Evolutionary conservation across 176 grass and related monocot genomes (phyloP).

Genomic region (Phragmites australis): DNA sequence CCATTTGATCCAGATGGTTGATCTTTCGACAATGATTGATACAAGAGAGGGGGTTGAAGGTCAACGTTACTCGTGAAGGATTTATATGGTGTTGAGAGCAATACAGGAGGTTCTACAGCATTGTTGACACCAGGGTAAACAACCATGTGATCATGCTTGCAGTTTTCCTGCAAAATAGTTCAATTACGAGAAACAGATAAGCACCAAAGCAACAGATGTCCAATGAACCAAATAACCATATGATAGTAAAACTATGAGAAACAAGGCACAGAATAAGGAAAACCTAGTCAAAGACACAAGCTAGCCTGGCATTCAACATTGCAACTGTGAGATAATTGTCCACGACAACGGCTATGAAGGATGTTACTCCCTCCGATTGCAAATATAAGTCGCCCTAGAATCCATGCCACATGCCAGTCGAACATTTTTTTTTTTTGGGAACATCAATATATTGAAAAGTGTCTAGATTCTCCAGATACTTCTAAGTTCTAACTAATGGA

Average conservation of each 20-base stretch:
- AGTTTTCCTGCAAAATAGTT: constrained; percentile 41
- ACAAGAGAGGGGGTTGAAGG: constrained; percentile 12
- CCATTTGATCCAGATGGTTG: constrained; percentile 37
- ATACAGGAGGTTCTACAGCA: constrained; percentile 28
- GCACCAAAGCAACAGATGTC: not conserved
- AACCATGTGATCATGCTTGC: constrained; percentile 15
- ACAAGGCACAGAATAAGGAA: not conserved
- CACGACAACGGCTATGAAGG: not conserved
- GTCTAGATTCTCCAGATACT: not conserved
- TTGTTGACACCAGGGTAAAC: constrained; percentile 18
- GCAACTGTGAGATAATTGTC: not conserved
- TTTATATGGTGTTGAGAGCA: constrained; percentile 25
- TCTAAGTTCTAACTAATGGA: constrained; percentile 14
- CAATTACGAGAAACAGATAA: constrained; percentile 27
- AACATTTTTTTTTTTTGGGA: not conserved
- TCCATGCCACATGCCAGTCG: not conserved
- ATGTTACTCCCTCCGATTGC: not conserved
- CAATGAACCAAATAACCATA: constrained; percentile 17
- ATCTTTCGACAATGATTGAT: constrained; percentile 33
- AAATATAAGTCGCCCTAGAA: not conserved
- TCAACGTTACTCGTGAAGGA: constrained; percentile 29
- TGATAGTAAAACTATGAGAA: not conserved
- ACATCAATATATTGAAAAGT: not conserved
- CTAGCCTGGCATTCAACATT: not conserved
- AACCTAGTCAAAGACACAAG: constrained; percentile 1